A percentile compares a stretch with the other conserved stretches of the same genome.
Evolutionary conservation across 1,284 basidiomycete species (phyloP).

Genomic region (Inonotus hispidus): DNA sequence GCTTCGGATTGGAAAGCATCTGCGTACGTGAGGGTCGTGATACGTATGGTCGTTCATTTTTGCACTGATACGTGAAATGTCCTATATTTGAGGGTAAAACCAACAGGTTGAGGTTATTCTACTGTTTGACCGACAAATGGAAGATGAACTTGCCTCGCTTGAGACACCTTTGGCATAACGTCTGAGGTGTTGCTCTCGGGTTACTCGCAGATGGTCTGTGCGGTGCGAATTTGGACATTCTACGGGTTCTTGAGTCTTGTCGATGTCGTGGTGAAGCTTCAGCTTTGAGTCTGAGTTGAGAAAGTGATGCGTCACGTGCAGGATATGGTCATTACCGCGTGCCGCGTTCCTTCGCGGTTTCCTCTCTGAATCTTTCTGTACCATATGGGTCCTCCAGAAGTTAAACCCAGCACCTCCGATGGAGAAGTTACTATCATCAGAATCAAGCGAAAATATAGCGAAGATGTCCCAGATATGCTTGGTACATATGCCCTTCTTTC

Average conservation of each 20-base stretch:
- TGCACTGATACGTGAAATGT: slow-evolving; percentile 79
- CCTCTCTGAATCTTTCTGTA: background rate
- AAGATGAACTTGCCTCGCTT: slow-evolving; percentile 42
- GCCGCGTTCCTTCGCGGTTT: background rate
- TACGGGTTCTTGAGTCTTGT: too few relatives aligned
- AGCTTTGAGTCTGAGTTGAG: too few relatives aligned
- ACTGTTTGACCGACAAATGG: background rate
- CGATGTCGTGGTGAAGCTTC: too few relatives aligned
- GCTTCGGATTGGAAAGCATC: slow-evolving; percentile 64
- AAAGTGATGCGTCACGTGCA: background rate
- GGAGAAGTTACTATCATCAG: slow-evolving; percentile 56
- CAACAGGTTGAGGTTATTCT: background rate
- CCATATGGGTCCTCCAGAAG: background rate
- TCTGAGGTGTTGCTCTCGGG: slow-evolving; percentile 55
- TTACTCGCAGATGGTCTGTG: slow-evolving; percentile 54
- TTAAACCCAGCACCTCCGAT: background rate
- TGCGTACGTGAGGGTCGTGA: slow-evolving; percentile 73
- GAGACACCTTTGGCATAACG: slow-evolving; percentile 76
- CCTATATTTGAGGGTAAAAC: slow-evolving; percentile 34
- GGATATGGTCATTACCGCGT: too few relatives aligned
- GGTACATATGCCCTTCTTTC: slow-evolving; percentile 35
- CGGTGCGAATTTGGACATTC: slow-evolving; percentile 78
- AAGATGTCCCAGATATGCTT: slow-evolving; percentile 73
- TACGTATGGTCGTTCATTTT: slow-evolving; percentile 63
- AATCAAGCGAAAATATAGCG: slow-evolving; percentile 73